Base-by-base conservation (phyloP, 805 yeast genomes). In the Lipomyces lipofer region DNA sequence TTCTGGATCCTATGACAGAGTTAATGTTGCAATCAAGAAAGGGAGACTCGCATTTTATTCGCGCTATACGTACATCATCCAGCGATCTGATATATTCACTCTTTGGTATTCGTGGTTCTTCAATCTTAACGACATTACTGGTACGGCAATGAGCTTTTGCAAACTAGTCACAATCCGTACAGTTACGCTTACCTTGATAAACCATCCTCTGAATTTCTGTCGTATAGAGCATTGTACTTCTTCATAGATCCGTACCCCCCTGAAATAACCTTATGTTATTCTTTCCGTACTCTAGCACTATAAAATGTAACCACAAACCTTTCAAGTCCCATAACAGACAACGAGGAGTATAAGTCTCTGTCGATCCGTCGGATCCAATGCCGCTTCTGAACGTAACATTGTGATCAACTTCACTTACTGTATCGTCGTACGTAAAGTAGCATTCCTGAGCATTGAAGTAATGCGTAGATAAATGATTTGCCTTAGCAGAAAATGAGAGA, bases 361-460 rank as follows among this genome's bases (percentile, higher is more conserved):
- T 69, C 40, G 74, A 58, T 2, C 73, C 70, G 1, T 71, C 61
- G 4, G 51, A n/a, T 7, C 56, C 55, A 42, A 52, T n/a, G 1
- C 76, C 75, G 4, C 78, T 71, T 36, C 74, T 71, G 58, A 83
- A 75, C 56, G 76, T 76, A 2, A 83, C 73, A 15, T 71, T 49
- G 2, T 85, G 78, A 56, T 77, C 79, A 3, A 76, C 70, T 0
- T 32, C 51, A n/a, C 73, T 67, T 10, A 45, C 45, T 15, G 65
- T 63, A 13, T 63, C 67, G 10, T 52, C 69, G 66, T 78, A 85
- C 28, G 81, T 83, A 42, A 85, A 76, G 64, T 81, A 83, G 8
- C 80, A 69, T 52, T 88, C 95, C 68, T 89, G 96, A 10, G 79
- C 69, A 65, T 94, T 92, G 74, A 83, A 88, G 66, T 88, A 84